Evolutionary conservation across 495 filamentous ascomycete genomes (phyloP), one percentile per base, ranked within the genome.

Genomic region (Saxophila tyrrhenica): DNA sequence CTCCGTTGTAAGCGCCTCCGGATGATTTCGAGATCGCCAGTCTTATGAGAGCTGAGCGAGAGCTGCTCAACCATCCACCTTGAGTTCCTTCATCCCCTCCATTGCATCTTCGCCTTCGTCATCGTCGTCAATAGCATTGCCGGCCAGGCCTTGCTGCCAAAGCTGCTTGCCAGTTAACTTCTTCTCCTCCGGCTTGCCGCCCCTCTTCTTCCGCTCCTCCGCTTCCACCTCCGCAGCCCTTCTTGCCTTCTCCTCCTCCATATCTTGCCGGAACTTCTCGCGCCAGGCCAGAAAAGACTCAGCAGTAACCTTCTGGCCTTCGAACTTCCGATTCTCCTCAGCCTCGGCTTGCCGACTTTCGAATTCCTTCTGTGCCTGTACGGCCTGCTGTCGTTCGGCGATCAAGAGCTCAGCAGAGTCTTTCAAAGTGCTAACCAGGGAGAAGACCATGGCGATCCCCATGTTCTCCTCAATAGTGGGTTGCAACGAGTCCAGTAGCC

Each of bases 371-470:
- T 63, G 73, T 9, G 72, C 75, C 59, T 80, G 74, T 10, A 78
- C 78, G 9, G 75, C 81, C 7, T 74, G 78, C 47, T 80, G 75
- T 21, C 94, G 81, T 45, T 87, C 80, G 1, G 67, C 56, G 61
- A 95, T 80, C 21, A 99, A 73, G 51, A 78, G 73, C 71, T 99
- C 92, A 3, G 87, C 88, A 35, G 75, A 73, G 54, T 99, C 92
- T 64, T 95, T 97, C 51, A 99, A 69, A 2, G 86, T 80, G 39
- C 82, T 85, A 25, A 89, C 81, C 17, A 99, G 72, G 0, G 90
- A 88, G 70, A 95, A 99, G 0, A 99, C 76, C 92, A 99, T 99
- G n/a, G 88, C 85, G 81, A 95, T 95, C 25, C 92, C 92, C 35
- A 97, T 66, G 56, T 89, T 97, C 68, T 97, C 92, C 55, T 86